Evolutionary conservation across 768 basidiomycete genomes (phyloP).

Genomic region (Cyclocybe cylindracea): DNA sequence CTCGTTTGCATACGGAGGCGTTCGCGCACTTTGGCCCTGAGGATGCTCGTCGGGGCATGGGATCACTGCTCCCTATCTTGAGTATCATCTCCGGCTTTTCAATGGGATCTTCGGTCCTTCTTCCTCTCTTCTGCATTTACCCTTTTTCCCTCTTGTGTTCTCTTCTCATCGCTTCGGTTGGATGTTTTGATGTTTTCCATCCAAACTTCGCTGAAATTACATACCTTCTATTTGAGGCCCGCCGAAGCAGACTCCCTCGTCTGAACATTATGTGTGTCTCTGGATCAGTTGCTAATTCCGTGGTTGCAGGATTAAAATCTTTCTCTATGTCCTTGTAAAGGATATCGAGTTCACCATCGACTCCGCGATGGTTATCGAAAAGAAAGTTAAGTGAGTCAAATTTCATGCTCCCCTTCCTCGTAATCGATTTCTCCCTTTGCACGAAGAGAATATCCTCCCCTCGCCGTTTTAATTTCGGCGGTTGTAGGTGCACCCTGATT

Average conservation of each 20-base stretch:
- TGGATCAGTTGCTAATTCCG: constrained; percentile 14
- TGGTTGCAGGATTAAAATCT: constrained; percentile 57
- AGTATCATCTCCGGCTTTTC: constrained; percentile 13
- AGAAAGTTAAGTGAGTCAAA: constrained; percentile 59
- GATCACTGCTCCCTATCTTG: constrained; percentile 16
- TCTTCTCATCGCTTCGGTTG: background rate
- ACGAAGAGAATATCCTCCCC: constrained; percentile 14
- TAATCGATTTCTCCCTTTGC: constrained; percentile 4
- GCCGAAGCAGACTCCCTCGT: constrained; percentile 2
- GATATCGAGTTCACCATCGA: constrained; percentile 58
- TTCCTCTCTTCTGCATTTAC: constrained; percentile 4
- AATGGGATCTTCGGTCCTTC: constrained; percentile 12
- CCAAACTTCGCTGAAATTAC: constrained; percentile 18
- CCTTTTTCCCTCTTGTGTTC: constrained; percentile 6
- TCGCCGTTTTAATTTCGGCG: constrained; percentile 4
- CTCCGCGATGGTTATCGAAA: constrained; percentile 56
- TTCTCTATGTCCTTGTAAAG: constrained; percentile 57
- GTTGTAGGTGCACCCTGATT: background rate
- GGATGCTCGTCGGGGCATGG: background rate
- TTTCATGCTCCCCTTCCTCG: constrained; percentile 5
- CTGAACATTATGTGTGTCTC: background rate
- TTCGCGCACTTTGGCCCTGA: constrained; percentile 15
- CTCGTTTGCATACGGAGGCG: constrained; percentile 3
- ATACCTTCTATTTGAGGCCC: constrained; percentile 5
- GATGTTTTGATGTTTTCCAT: constrained; percentile 25